Conservation (phyloP, 805 yeast species). For the Clavispora fructus region DNA sequence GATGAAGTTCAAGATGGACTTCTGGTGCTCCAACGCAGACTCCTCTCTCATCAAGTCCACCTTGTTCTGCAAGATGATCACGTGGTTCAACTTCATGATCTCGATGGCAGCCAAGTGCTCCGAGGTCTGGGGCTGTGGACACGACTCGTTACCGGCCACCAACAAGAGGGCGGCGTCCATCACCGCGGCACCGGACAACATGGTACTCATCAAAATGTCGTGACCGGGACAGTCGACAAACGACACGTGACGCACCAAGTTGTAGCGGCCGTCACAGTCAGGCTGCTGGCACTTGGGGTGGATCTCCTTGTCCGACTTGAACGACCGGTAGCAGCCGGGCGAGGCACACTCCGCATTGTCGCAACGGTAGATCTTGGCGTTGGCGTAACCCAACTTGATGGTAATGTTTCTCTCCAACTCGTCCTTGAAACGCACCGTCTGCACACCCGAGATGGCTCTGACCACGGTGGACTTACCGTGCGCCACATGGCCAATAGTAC, state of each 20-base stretch:
- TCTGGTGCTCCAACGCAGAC: conserved; percentile 91
- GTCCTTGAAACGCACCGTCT: conserved; percentile 97
- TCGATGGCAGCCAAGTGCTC: conserved; percentile 99
- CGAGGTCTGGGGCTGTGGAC: conserved; percentile 99
- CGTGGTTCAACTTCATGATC: conserved; percentile 97
- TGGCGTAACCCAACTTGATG: conserved; percentile 96
- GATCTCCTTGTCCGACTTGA: conserved; percentile 91
- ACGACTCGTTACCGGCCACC: conserved; percentile 97
- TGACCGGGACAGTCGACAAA: conserved; percentile 99
- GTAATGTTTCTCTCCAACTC: conserved; percentile 99
- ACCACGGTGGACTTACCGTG: conserved; percentile 94
- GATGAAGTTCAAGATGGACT: conserved; percentile 85
- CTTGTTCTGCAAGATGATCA: conserved; percentile 92
- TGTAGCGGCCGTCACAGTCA: conserved; percentile 86
- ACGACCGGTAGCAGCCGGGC: conserved; percentile 93
- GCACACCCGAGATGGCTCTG: conserved; percentile 96
- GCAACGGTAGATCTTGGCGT: conserved; percentile 95
- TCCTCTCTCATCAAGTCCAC: conserved; percentile 98
- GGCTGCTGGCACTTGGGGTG: conserved; percentile 85
- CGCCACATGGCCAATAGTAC: conserved; percentile 95
- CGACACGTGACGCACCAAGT: conserved; percentile 90
- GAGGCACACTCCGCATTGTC: conserved; percentile 80
- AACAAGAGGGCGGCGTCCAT: conserved; percentile 98
- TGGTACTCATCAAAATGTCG: conserved; percentile 99
- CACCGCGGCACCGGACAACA: conserved; percentile 99